These are phyloP conservation scores for Pythium diclinum DNA, from an alignment of 352 stramenopile species.

Conservation along the genomic window DNA sequence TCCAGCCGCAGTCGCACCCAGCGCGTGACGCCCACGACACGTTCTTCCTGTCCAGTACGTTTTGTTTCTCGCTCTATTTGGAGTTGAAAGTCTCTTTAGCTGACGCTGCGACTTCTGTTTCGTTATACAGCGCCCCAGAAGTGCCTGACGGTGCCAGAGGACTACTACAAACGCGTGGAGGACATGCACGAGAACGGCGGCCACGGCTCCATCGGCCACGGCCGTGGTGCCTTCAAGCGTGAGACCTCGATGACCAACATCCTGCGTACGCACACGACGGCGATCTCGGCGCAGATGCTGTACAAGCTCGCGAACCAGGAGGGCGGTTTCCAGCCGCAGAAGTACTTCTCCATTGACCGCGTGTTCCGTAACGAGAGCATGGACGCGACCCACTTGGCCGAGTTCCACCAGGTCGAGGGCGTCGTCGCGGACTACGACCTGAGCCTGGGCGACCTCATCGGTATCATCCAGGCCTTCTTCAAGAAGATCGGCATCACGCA, in stretches of 20 bases:
- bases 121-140: conserved; percentile 51
- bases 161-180: conserved; percentile 99
- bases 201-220: conserved; percentile 93
- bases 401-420: conserved; percentile 99
- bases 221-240: conserved; percentile 86
- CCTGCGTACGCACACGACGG: conserved; percentile 98
- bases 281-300: conserved; percentile 98
- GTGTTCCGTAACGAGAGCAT: conserved; percentile 99
- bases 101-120: conserved; percentile 1
- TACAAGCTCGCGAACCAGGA: conserved; percentile 96
- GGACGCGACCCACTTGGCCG: conserved; percentile 99
- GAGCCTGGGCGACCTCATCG: conserved; percentile 97
- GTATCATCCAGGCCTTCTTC: conserved; percentile 99
- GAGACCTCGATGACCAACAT: conserved; percentile 99
- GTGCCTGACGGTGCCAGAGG: conserved; percentile 91
- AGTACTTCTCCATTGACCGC: conserved; percentile 99
- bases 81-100: not conserved
- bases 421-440: conserved; percentile 99
- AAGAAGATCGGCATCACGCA: conserved; percentile 97
- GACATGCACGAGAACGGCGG: conserved; percentile 98
- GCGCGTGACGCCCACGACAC: conserved; percentile 99
- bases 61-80: not conserved
- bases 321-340: conserved; percentile 95
- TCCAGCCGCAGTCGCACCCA: conserved; percentile 99
- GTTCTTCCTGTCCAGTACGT: conserved; percentile 98